phyloP scores from a whole-genome alignment of 305 asterid species.

The Fraxinus nigra region DNA sequence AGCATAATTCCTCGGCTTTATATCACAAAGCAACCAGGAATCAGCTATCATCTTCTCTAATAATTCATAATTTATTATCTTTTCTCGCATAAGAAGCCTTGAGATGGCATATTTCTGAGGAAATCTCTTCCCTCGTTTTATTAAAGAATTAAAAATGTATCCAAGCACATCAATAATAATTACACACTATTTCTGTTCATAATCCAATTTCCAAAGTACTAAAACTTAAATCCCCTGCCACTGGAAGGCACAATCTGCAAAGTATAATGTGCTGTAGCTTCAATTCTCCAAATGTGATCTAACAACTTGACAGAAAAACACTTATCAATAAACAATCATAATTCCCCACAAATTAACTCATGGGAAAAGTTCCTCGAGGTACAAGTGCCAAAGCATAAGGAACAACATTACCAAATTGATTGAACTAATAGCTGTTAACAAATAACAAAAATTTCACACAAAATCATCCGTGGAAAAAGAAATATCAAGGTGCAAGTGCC shows the following conservation, averaged over 20 bases:
- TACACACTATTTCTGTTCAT: neutral
- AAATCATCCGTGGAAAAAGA: neutral
- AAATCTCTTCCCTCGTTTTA: neutral
- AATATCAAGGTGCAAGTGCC: neutral
- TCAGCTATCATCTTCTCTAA: neutral
- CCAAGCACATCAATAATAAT: neutral
- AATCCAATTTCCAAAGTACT: neutral
- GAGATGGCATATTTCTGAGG: neutral
- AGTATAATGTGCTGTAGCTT: neutral
- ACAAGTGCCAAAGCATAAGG: neutral
- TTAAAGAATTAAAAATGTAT: neutral
- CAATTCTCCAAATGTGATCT: neutral
- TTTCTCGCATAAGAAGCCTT: neutral
- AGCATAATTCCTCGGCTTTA: neutral
- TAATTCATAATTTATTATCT: neutral
- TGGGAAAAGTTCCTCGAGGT: neutral
- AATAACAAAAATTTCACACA: neutral
- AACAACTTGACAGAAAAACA: neutral
- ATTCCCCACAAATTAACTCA: neutral
- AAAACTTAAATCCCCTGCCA: neutral
- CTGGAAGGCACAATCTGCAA: neutral
- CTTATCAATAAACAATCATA: neutral
- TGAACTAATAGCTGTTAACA: neutral
- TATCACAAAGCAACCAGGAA: slow-evolving; percentile 12
- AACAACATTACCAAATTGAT: neutral